phyloP scores from a whole-genome alignment of 495 filamentous ascomycete species.

The Podospora appendiculata region DNA sequence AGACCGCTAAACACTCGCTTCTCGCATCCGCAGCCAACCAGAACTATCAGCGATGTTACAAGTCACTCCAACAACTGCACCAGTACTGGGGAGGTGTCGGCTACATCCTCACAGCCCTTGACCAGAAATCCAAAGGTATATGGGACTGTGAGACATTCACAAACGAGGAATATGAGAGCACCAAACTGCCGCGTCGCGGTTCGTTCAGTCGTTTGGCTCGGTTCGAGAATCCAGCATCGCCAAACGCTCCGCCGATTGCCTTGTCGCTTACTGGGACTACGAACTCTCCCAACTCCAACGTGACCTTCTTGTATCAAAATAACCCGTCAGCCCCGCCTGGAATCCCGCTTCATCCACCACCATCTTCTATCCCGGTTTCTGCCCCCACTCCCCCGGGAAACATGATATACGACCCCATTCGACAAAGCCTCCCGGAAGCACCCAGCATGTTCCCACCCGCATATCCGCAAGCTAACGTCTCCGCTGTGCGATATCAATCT shows the following conservation, averaged over 20 bases:
- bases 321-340: slow-evolving; percentile 14
- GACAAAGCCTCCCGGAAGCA: slow-evolving; percentile 38
- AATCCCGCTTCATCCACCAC: slow-evolving; percentile 10
- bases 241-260: slow-evolving; percentile 50
- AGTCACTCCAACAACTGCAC: slow-evolving; percentile 66
- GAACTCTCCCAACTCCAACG: slow-evolving; percentile 70
- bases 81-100: slow-evolving; percentile 78
- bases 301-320: slow-evolving; percentile 64
- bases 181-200: slow-evolving; percentile 47
- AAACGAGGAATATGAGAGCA: slow-evolving; percentile 66
- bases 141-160: slow-evolving; percentile 75
- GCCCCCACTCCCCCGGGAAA: slow-evolving; percentile 39
- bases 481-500: slow-evolving; percentile 32
- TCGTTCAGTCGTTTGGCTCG: slow-evolving; percentile 23
- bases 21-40: slow-evolving; percentile 68
- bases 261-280: slow-evolving; percentile 76
- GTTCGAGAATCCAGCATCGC: slow-evolving; percentile 28
- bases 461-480: slow-evolving; percentile 39
- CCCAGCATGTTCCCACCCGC: slow-evolving; percentile 34
- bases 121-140: slow-evolving; percentile 79
- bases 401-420: slow-evolving; percentile 47
- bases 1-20: slow-evolving; percentile 59
- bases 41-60: slow-evolving; percentile 76
- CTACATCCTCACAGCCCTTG: slow-evolving; percentile 78
- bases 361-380: slow-evolving; percentile 19